A percentile compares a stretch with the other conserved stretches of the same genome.
These are phyloP conservation scores for Platanthera zijinensis DNA, from an alignment of 106 monocot species.

Conservation along the genomic window DNA sequence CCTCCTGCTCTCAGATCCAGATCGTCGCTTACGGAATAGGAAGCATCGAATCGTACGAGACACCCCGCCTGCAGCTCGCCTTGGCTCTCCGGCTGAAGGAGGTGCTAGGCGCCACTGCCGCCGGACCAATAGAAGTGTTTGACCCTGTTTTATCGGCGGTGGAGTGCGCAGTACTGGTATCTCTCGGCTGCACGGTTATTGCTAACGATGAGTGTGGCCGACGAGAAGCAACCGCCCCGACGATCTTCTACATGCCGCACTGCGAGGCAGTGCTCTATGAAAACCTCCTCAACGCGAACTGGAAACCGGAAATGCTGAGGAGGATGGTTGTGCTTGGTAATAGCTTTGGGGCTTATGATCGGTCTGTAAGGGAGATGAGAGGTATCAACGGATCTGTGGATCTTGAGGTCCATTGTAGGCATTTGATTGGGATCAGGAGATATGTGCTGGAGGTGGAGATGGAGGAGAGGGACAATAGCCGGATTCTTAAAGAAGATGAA, in stretches of 20 bases:
- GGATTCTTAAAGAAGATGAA: not conserved
- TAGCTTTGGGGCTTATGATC: slow-evolving; percentile 57
- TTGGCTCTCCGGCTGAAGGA: slow-evolving; percentile 45
- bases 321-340: slow-evolving; percentile 68
- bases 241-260: slow-evolving; percentile 92
- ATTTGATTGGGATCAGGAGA: slow-evolving; percentile 28
- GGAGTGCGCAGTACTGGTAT: slow-evolving; percentile 49
- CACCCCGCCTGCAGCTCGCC: slow-evolving; percentile 65
- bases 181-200: slow-evolving; percentile 37
- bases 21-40: slow-evolving; percentile 83
- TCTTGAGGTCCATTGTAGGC: slow-evolving; percentile 25
- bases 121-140: slow-evolving; percentile 42
- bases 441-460: slow-evolving; percentile 48
- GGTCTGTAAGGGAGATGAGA: slow-evolving; percentile 19
- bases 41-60: slow-evolving; percentile 53
- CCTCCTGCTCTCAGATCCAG: slow-evolving; percentile 4
- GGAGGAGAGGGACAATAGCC: slow-evolving; percentile 10
- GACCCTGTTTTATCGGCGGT: slow-evolving; percentile 69
- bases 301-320: slow-evolving; percentile 33
- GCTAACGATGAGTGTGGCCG: slow-evolving; percentile 47
- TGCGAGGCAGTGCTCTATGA: slow-evolving; percentile 79
- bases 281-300: slow-evolving; percentile 56
- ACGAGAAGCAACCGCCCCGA: slow-evolving; percentile 35
- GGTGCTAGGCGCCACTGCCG: slow-evolving; percentile 23
- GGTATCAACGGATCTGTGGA: slow-evolving; percentile 13